Conservation (phyloP, 805 yeast genomes). For the Metschnikowia similis region DNA sequence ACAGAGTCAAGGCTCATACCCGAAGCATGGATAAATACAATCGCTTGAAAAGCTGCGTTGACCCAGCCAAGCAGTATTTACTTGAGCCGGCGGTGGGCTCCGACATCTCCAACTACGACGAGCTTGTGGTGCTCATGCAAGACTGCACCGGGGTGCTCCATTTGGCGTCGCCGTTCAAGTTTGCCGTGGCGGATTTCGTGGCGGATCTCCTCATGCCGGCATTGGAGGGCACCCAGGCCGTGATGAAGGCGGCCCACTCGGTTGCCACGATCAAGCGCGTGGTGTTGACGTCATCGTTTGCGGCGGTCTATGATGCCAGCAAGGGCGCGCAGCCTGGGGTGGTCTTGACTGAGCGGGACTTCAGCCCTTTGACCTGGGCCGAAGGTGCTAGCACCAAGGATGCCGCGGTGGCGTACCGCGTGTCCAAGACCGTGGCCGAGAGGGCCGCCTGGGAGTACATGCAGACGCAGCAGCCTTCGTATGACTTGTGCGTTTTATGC, state of each 20-base stretch:
- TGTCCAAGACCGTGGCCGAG: constrained; percentile 7
- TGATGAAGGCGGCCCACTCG: constrained; percentile 35
- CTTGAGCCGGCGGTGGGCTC: constrained; percentile 2
- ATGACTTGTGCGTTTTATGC: constrained; percentile 6
- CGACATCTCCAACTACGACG: constrained; percentile 2
- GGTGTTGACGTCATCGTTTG: constrained; percentile 22
- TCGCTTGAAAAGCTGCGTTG: neutral
- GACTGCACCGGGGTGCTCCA: constrained; percentile 30
- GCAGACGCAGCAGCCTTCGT: constrained; percentile 1
- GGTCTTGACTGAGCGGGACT: constrained; percentile 4
- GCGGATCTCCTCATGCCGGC: constrained; percentile 54
- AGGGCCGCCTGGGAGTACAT: constrained; percentile 10
- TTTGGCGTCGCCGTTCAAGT: constrained; percentile 56
- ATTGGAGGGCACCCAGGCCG: constrained; percentile 46
- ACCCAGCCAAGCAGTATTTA: neutral
- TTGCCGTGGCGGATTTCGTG: constrained; percentile 41
- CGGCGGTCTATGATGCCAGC: constrained; percentile 18
- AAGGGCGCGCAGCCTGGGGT: constrained; percentile 16
- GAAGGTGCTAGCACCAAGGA: constrained; percentile 5
- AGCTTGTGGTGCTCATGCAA: neutral
- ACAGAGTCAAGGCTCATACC: constrained; percentile 6
- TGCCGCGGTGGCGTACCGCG: constrained; percentile 8
- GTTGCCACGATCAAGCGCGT: constrained; percentile 14
- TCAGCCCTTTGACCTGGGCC: constrained; percentile 7
- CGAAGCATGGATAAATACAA: constrained; percentile 1